Conservation (phyloP, 805 yeast genomes). For the Nakazawaea ernobii region DNA sequence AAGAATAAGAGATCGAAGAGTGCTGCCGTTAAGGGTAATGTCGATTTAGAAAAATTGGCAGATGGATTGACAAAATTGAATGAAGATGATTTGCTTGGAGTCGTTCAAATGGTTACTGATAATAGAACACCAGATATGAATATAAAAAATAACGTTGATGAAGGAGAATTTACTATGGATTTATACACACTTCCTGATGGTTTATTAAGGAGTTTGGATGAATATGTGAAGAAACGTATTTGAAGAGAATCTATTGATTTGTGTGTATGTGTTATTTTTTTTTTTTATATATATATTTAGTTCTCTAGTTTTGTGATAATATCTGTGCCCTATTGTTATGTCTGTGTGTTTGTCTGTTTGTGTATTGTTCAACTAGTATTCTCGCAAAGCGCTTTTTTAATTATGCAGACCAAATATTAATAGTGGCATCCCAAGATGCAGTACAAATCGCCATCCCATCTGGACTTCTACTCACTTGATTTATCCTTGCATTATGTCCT, state of each 20-base stretch:
- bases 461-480: slow-evolving; percentile 58
- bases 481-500: slow-evolving; percentile 50
- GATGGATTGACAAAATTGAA: slow-evolving; percentile 80
- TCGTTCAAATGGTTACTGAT: slow-evolving; percentile 97
- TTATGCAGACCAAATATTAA: slow-evolving; percentile 52
- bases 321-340: too few relatives aligned
- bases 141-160: slow-evolving; percentile 90
- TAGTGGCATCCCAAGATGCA: slow-evolving; percentile 74
- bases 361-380: neutral
- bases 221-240: slow-evolving; percentile 73
- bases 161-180: slow-evolving; percentile 97
- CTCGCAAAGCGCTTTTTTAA: neutral
- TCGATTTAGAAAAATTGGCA: slow-evolving; percentile 88
- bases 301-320: neutral
- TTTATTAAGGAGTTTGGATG: slow-evolving; percentile 88
- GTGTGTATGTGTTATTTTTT: slow-evolving; percentile 17
- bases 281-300: neutral
- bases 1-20: slow-evolving; percentile 50
- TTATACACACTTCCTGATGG: slow-evolving; percentile 89
- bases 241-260: slow-evolving; percentile 13
- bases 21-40: slow-evolving; percentile 61
- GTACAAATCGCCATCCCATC: slow-evolving; percentile 77
- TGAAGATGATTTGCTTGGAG: slow-evolving; percentile 90
- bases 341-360: neutral
- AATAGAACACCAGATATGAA: slow-evolving; percentile 93